Base-by-base conservation (phyloP, 2,329 filamentous ascomycete species). In the Hypoxylon sp. region DNA sequence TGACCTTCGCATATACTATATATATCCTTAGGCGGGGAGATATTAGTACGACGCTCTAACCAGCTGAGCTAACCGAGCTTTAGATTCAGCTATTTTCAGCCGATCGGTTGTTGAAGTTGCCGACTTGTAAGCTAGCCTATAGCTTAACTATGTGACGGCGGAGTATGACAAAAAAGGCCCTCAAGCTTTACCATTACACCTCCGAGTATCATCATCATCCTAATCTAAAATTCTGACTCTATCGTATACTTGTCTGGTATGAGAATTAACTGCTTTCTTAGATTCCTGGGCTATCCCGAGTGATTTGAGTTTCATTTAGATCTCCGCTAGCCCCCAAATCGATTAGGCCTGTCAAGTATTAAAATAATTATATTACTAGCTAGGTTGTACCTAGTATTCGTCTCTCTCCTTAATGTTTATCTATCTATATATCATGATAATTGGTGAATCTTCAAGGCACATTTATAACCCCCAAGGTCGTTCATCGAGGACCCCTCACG, bases 11-110 rank as follows among this genome's bases (percentile, higher is more conserved):
- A 55, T 55, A 17, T 44, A 55, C 52, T 17, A 2, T 17, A 55
- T 55, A 42, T 55, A 9, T 55, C 50, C 52, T 8, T n/a, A n/a
- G n/a, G n/a, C n/a, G 26, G 4, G 35, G 26, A 44, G 22, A 55
- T 55, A 58, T 47, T 58, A 61, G 42, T 61, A 63, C 59, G 44
- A 55, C 59, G 47, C 52, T 55, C 52, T 48, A 54, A 51, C 52
- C 37, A 55, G 26, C 37, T 44, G 52, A 44, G 52, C 52, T 63
- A 51, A 17, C 48, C 35, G 58, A 51, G n/a, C 57, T 42, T 51
- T n/a, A 19, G 24, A 52, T 60, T 53, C 50, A 52, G 48, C 29
- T 61, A 39, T 54, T 54, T 48, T 26, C 59, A 42, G 59, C 59
- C 39, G 39, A 39, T 61, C 50, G 59, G 42, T 53, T 37, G 35